Evolutionary conservation across 2,329 filamentous ascomycete species (phyloP), one percentile per base, ranked within the genome.

Genomic region (Dactylellina cionopaga): DNA sequence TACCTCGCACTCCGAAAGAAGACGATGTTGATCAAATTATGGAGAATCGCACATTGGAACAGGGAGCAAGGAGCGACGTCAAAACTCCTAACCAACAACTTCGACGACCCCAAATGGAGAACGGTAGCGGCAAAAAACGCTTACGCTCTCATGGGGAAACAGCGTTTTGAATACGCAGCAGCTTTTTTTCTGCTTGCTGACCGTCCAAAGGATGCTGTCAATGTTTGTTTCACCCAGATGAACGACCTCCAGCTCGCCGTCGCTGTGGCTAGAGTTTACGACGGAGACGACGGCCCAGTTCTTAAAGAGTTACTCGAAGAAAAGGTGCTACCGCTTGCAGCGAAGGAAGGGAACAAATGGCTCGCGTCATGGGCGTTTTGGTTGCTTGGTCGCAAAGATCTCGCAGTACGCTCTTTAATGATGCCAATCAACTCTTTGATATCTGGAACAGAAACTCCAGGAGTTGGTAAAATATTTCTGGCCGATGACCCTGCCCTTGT

Each of bases 321-420:
- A 9, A 90, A 90, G 72, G 87, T 98, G 1, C 83, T 98, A 0
- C 86, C 88, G 0, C 82, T 91, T 74, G 95, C 95, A 15, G 88
- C 90, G 0, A 85, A 88, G 39, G 89, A 94, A 74, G 92, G 92
- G 1, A 94, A 99, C 78, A 86, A 94, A 65, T 99, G 95, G 94
- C 86, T 96, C 68, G 91, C 93, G 9, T 95, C 91, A 0, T 99
- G 95, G 95, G 91, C 92, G 1, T 96, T 96, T 79, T 96, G 92
- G 90, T 91, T 96, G 85, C 84, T 98, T 3, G 88, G 88, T 35
- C 86, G 90, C 74, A 87, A 89, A 71, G 91, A 96, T 75, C 90
- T 92, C 84, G 91, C 94, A 4, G 92, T 97, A 5, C 87, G 91
- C 56, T 88, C 90, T 5, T 83, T 99, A 2, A 90, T 96, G 76